Evolutionary conservation across 495 filamentous ascomycete species (phyloP).

Genomic region (Baudoinia panamericana): DNA sequence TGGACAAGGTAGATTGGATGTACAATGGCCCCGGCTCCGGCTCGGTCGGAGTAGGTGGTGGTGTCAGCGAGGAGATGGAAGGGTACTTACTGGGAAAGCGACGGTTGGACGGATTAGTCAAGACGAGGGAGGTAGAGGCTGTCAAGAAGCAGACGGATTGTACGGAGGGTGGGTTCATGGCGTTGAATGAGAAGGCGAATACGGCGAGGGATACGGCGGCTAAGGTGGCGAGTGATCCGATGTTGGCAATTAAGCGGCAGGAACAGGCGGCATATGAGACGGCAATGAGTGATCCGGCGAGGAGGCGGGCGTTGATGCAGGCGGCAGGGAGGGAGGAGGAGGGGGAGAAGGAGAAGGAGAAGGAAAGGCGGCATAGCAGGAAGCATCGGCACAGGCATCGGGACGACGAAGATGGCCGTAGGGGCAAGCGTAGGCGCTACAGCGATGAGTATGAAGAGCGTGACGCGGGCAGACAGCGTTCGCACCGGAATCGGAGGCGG

Average conservation of each 20-base stretch:
- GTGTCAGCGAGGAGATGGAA: constrained; percentile 85
- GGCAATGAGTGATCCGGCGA: constrained; percentile 71
- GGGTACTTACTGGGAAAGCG: constrained; percentile 86
- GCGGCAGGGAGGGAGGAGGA: constrained; percentile 35
- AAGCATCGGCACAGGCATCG: constrained; percentile 37
- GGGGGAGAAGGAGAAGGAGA: constrained; percentile 27
- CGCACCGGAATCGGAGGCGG: constrained; percentile 11
- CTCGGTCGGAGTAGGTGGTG: constrained; percentile 59
- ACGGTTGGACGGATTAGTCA: constrained; percentile 67
- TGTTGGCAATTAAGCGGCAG: constrained; percentile 81
- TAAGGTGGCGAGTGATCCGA: constrained; percentile 80
- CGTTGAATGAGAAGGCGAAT: constrained; percentile 41
- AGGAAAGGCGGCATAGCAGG: constrained; percentile 29
- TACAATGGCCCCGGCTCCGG: constrained; percentile 68
- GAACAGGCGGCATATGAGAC: constrained; percentile 85
- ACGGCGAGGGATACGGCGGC: constrained; percentile 60
- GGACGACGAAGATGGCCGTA: constrained; percentile 28
- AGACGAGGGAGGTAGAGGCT: constrained; percentile 68
- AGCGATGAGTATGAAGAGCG: constrained; percentile 27
- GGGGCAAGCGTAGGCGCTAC: constrained; percentile 16
- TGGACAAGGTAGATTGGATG: constrained; percentile 92
- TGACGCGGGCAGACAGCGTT: constrained; percentile 16
- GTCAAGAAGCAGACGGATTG: constrained; percentile 50
- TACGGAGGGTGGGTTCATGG: constrained; percentile 44
- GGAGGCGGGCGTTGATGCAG: constrained; percentile 53